Base-by-base conservation (phyloP, 139 green algal genomes). In the Ettlia oleoabundans region DNA sequence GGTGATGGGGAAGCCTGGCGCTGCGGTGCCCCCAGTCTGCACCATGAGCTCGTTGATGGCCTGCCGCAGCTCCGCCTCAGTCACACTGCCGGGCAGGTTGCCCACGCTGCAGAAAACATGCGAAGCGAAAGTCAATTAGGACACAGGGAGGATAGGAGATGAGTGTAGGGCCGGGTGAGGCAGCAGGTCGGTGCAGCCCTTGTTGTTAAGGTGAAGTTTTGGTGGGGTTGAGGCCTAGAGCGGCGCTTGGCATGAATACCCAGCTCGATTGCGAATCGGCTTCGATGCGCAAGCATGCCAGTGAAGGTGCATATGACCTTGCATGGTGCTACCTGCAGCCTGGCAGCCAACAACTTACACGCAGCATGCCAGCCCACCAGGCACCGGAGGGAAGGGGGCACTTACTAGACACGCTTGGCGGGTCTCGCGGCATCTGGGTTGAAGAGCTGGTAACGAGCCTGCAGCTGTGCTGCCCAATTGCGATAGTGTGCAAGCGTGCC, bases 351-450 rank as follows among this genome's bases (percentile, higher is more conserved):
- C 55, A 65, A 32, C 18, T 15, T 5, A 28, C 15, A n/a, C 55
- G 55, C 55, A 65, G 55, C 55, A 28, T 22, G 15, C 5, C 55
- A 65, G 47, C n/a, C n/a, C n/a, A n/a, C n/a, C n/a, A n/a, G n/a
- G n/a, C 47, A 70, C 32, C 32, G 10, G 32, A 9, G 4, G 5
- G 65, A 1, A 8, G 65, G 13, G 9, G 1, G 37, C 6, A n/a
- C 73, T 80, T 37, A 65, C 73, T 96, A 96, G 33, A 96, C 82
- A 26, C 93, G 84, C 37, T 89, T 90, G 30, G 93, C 90, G 38
- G 94, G 92, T 24, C 93, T 89, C 5, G 93, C 83, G 4, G 91
- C 82, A 40, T 94, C 86, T 4, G 92, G 91, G 82, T 94, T 92
- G 63, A 87, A 89, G 21, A 88, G 76, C 76, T 89, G 76, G 62